Evolutionary conservation across 169 alveolate species (phyloP), one percentile per base, ranked within the genome.

Genomic region (Plasmodium billcollinsi): DNA sequence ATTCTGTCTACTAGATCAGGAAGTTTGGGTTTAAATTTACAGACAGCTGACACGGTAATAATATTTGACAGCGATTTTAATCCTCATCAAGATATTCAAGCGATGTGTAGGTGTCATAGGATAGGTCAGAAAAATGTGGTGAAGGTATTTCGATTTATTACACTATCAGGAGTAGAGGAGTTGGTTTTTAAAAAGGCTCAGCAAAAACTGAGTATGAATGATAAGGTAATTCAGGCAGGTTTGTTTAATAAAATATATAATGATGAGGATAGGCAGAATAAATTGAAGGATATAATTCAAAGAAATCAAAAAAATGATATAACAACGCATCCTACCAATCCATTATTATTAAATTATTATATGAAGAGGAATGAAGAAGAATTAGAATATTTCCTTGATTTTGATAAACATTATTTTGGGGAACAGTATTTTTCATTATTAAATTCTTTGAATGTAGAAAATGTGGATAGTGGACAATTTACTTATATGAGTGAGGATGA

Each of bases 1-100:
- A 78, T 78, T 33, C 26, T 99, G 15, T 97, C 99, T 29, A 98
- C 99, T 0, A 96, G 99, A 73, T 99, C 99, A 1, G 99, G 99
- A 2, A 99, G 99, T 9, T 96, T 96, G 12, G 99, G 99, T 1
- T 96, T 99, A 20, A 98, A 99, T 93, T 95, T 99, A 11, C 96
- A 99, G 71, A 96, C 98, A 1, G 99, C 99, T 11, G 99, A 98
- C 74, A 96, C 99, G 0, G 99, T 99, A 15, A 96, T 99, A 9
- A 97, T 99, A 69, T 96, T 97, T 96, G 98, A 97, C 73, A 97
- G 96, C 91, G 98, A 97, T 88, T 97, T 97, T 93, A 97, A 97
- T 56, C 99, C 99, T 20, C 98, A 97, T 71, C 97, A 96, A 65
- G 99, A 97, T 92, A 92, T 96, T 33, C 99, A 97, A 93, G 99